A percentile compares a stretch with the other conserved stretches of the same genome.
phyloP scores from a whole-genome alignment of 345 rosid genomes.

The Ricinus communis region DNA sequence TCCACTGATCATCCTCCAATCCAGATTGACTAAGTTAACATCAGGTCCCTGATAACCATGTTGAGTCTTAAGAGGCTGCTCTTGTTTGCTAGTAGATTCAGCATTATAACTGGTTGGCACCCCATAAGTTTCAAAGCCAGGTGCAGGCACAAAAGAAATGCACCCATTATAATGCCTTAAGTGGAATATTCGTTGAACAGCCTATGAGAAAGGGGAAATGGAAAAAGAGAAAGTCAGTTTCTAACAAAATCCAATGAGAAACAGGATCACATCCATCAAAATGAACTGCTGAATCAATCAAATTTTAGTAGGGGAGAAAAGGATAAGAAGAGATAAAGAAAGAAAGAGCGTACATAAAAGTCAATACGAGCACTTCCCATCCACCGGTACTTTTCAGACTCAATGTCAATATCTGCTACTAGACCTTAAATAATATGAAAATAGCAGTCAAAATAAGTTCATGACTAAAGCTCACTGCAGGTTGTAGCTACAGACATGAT shows the following conservation, averaged over 20 bases:
- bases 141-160: slow-evolving; percentile 83
- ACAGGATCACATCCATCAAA: too few relatives aligned
- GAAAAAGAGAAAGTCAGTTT: neutral
- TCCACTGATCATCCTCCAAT: slow-evolving; percentile 82
- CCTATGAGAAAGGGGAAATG: slow-evolving; percentile 41
- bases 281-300: neutral
- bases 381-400: slow-evolving; percentile 92
- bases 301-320: too few relatives aligned
- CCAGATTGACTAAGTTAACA: slow-evolving; percentile 39
- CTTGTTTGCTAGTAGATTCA: slow-evolving; percentile 26
- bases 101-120: slow-evolving; percentile 47
- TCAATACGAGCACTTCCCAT: slow-evolving; percentile 90
- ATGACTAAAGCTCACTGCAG: neutral
- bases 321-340: neutral
- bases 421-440: slow-evolving; percentile 53
- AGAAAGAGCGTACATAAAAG: slow-evolving; percentile 61
- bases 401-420: slow-evolving; percentile 94
- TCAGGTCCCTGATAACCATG: slow-evolving; percentile 69
- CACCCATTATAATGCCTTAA: slow-evolving; percentile 75
- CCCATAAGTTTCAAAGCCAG: slow-evolving; percentile 81
- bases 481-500: neutral
- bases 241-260: neutral
- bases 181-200: slow-evolving; percentile 57
- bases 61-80: slow-evolving; percentile 26
- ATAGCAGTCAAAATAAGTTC: slow-evolving; percentile 1